phyloP scores from a whole-genome alignment of 495 filamentous ascomycete species.

The Zalerion maritima region DNA sequence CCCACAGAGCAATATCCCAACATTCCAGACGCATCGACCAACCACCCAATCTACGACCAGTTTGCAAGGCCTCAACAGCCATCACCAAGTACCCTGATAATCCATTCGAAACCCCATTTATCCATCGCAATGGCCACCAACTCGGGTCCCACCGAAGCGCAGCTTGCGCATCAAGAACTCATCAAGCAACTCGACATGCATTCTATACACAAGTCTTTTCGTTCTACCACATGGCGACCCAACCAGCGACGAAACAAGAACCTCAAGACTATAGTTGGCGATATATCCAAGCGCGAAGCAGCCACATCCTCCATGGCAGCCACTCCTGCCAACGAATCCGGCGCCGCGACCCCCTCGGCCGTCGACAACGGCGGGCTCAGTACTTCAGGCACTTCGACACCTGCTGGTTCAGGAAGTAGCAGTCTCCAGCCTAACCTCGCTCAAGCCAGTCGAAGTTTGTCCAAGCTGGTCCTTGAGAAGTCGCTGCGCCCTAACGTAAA shows the following conservation, averaged over 20 bases:
- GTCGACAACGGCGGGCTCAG: conserved; percentile 36
- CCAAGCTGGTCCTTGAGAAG: conserved; percentile 73
- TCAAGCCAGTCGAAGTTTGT: conserved; percentile 70
- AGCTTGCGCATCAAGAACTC: conserved; percentile 39
- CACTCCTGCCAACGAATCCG: conserved; percentile 65
- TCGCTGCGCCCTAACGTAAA: conserved; percentile 16
- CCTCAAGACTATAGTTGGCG: conserved; percentile 90
- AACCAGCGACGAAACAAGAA: conserved; percentile 95
- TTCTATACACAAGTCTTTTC: conserved; percentile 66
- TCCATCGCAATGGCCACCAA: conserved; percentile 10
- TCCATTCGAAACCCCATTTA: background rate
- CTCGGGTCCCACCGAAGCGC: conserved; percentile 19
- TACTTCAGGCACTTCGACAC: conserved; percentile 44
- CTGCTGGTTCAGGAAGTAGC: conserved; percentile 23
- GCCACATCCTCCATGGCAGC: conserved; percentile 58
- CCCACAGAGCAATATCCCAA: too few species aligned
- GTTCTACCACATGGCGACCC: conserved; percentile 76
- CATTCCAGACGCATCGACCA: too few species aligned
- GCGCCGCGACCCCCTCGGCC: conserved; percentile 54
- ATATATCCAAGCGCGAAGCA: conserved; percentile 71
- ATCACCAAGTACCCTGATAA: conserved; percentile 1
- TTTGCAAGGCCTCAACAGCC: conserved; percentile 2
- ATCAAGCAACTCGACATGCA: conserved; percentile 84
- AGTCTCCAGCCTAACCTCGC: conserved; percentile 54
- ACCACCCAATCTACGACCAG: background rate